Evolutionary conservation across 1,284 basidiomycete species (phyloP), one percentile per base, ranked within the genome.

Genomic region (Stygiomarasmius scandens): DNA sequence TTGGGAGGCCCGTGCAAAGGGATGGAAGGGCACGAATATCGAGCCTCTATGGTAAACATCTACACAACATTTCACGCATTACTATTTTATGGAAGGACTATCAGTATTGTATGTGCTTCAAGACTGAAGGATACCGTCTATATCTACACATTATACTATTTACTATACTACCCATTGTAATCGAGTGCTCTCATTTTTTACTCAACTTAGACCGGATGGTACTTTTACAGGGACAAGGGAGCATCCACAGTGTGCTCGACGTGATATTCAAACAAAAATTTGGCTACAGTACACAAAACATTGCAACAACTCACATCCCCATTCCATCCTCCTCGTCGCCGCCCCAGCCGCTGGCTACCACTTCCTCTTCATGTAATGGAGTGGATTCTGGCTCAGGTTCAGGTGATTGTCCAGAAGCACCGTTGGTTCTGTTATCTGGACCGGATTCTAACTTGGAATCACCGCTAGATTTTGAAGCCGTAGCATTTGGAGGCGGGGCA

Each of bases 1-100:
- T 66, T 93, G 92, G 91, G 90, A 93, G 66, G 79, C 83, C 43
- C 79, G 90, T 61, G 77, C 78, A 52, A 76, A 73, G 48, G 81
- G 82, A 45, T 92, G 90, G 90, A 83, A 82, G 65, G 76, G 72
- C 49, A 68, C 70, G 8, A 61, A 67, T 3, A 68, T 83, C 45
- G 71, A 78, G 55, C 71, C 85, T 8, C 74, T 92, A 41, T 92
- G 89, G 89, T 92, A 75, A 86, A 54, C 19, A 41, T 49, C 38
- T 34, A n/a, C 29, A 23, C 8, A 24, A 29, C 24, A 23, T 20
- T 29, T 36, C 23, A 20, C 24, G 29, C 19, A 32, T 48, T 16
- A 23, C 46, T 20, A 27, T 20, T 22, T 36, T 48, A 25, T 16
- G 49, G 20, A 9, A 49, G 16, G 54, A 20, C 23, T 49, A 6